Evolutionary conservation across 2,329 filamentous ascomycete genomes (phyloP).

Genomic region (Lecanicillium sp.): DNA sequence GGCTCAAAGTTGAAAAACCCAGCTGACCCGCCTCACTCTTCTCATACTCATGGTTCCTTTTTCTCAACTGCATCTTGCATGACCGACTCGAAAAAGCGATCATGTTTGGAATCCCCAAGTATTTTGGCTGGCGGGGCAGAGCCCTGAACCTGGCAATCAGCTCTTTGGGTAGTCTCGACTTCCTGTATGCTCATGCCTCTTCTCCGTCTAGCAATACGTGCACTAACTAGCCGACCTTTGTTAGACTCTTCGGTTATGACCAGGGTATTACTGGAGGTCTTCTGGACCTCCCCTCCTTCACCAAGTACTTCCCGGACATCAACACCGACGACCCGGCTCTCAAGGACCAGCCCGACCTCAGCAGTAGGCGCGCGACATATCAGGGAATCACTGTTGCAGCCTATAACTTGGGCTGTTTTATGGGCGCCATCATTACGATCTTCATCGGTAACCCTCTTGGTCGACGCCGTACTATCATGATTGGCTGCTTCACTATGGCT

Average conservation of each 20-base stretch:
- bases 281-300: slow-evolving; percentile 53
- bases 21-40: neutral
- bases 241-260: slow-evolving; percentile 31
- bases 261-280: slow-evolving; percentile 64
- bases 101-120: slow-evolving; percentile 13
- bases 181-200: slow-evolving; percentile 5
- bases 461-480: slow-evolving; percentile 45
- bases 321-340: slow-evolving; percentile 33
- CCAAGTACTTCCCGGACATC: slow-evolving; percentile 43
- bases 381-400: slow-evolving; percentile 40
- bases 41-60: neutral
- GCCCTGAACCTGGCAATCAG: slow-evolving; percentile 17
- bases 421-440: slow-evolving; percentile 51
- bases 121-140: slow-evolving; percentile 17
- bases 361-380: slow-evolving; percentile 31
- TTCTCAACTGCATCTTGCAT: neutral
- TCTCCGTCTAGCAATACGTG: neutral
- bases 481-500: slow-evolving; percentile 43
- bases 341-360: slow-evolving; percentile 20
- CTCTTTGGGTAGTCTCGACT: slow-evolving; percentile 17
- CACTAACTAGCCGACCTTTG: neutral
- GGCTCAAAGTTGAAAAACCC: too few relatives aligned
- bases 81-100: neutral
- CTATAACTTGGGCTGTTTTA: slow-evolving; percentile 47
- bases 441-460: slow-evolving; percentile 53